Conservation (phyloP, 148 eudicot species). For the Chenopodium suecicum region DNA sequence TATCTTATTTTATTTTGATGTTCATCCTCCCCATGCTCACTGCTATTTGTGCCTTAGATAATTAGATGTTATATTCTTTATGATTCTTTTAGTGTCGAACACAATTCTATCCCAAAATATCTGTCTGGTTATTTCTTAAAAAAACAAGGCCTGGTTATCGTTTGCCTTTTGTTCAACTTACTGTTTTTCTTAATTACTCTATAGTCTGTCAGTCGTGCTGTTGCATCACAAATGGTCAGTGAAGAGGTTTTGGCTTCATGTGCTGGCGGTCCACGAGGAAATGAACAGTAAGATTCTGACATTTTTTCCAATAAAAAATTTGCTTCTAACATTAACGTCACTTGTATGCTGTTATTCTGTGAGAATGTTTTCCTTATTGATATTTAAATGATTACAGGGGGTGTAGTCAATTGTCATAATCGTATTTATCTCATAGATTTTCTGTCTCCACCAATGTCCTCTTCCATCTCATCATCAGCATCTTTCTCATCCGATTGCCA, state of each 20-base stretch:
- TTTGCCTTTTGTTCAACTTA: constrained; percentile 2
- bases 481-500: too few relatives aligned
- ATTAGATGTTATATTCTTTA: background rate
- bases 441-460: too few relatives aligned
- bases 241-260: constrained; percentile 85
- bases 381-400: background rate
- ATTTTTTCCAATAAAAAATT: background rate
- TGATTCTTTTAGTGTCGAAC: background rate
- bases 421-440: too few relatives aligned
- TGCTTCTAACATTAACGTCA: background rate
- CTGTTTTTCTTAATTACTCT: background rate
- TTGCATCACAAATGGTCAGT: constrained; percentile 63
- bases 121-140: background rate
- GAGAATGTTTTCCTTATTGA: background rate
- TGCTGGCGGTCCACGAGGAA: constrained; percentile 90
- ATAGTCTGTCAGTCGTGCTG: constrained; percentile 72
- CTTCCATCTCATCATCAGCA: too few relatives aligned
- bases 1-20: background rate
- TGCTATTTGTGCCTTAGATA: background rate
- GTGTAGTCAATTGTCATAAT: too few relatives aligned
- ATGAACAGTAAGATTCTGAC: constrained; percentile 69
- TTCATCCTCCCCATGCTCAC: background rate
- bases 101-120: background rate
- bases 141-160: background rate
- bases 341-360: background rate